Evolutionary conservation across 2,329 filamentous ascomycete species (phyloP), one percentile per base, ranked within the genome.

Genomic region (Leptosphaerulina australis): DNA sequence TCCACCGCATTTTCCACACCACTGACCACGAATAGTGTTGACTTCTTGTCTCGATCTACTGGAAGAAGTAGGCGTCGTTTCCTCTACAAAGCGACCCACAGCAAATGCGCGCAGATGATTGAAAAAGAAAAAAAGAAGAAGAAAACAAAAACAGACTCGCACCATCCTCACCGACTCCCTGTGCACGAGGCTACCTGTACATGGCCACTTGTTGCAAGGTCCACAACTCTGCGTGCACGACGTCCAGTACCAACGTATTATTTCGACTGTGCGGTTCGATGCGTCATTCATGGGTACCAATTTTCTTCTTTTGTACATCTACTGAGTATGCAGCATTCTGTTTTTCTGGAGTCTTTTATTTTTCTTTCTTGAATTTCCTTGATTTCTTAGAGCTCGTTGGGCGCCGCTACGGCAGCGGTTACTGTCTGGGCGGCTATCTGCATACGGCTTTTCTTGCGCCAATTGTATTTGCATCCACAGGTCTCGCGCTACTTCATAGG

Each of bases 21-120:
- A 34, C 58, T 61, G 54, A 63, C 40, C 50, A 20, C 44, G 56
- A 20, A 20, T 53, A 84, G 81, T 82, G 59, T 69, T 83, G 36
- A 74, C 72, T 14, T 75, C 78, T 58, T 83, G 80, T 60, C 74
- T 83, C 53, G 80, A 83, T 55, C 71, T 82, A 11, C 74, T 81
- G 55, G 79, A 82, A 53, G 69, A 74, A 56, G 61, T 67, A 10
- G 65, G 69, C 55, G 65, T 61, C 29, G 67, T 62, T 31, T 62
- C 67, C 22, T 64, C 66, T 24, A 56, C 63, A 41, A 68, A 68
- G 56, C 69, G 64, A 39, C 59, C 66, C 22, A 51, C 64, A 21
- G 60, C 68, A 2, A 68, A 66, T 34, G 55, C 68, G 44, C 64
- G 71, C 54, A 60, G 71, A 56, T 69, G 70, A 61, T 74, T n/a